Conservation (phyloP, 805 yeast species). For the Nakazawaea peltata region DNA sequence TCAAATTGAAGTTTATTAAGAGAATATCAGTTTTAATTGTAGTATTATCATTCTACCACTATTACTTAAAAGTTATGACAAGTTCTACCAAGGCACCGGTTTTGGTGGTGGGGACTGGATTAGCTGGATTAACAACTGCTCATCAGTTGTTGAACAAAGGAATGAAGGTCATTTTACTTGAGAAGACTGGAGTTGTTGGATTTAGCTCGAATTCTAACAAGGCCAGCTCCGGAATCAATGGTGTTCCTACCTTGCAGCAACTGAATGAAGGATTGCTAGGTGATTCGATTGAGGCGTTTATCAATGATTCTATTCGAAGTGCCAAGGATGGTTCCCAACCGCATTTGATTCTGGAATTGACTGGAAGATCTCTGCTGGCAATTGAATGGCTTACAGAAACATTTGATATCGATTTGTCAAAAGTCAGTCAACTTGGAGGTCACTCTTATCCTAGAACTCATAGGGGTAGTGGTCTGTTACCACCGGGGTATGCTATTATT, state of each 20-base stretch:
- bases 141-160: constrained; percentile 7
- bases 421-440: constrained; percentile 31
- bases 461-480: constrained; percentile 32
- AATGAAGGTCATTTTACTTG: constrained; percentile 32
- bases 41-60: neutral
- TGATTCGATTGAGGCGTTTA: constrained; percentile 23
- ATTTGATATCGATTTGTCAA: constrained; percentile 22
- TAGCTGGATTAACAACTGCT: constrained; percentile 40
- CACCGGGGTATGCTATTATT: constrained; percentile 55
- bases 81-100: constrained; percentile 18
- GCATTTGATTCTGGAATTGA: constrained; percentile 20
- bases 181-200: constrained; percentile 41
- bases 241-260: constrained; percentile 26
- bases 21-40: neutral
- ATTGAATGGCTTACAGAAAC: constrained; percentile 25
- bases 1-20: neutral
- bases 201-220: constrained; percentile 44
- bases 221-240: constrained; percentile 57
- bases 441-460: constrained; percentile 32
- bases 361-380: constrained; percentile 22
- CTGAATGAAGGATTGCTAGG: constrained; percentile 10
- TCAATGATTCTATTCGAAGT: constrained; percentile 24
- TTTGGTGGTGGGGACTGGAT: constrained; percentile 47
- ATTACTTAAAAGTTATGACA: neutral
- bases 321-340: constrained; percentile 24